These are phyloP conservation scores for Wakefieldia striispora DNA, from an alignment of 768 basidiomycete genomes.

Conservation along the genomic window DNA sequence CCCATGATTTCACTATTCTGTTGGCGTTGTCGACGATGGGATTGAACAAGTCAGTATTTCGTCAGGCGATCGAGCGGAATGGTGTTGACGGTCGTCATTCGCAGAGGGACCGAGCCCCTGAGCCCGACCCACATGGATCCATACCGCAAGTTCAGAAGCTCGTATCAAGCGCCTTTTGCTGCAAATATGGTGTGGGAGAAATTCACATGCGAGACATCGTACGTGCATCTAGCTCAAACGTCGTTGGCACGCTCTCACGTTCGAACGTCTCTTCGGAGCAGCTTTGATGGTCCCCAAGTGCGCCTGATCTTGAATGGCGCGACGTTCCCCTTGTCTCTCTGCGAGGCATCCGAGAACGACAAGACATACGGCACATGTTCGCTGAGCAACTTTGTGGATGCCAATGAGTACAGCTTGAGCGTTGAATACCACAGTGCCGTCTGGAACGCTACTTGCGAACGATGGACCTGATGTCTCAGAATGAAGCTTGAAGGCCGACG, in stretches of 20 bases:
- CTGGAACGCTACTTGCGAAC: constrained; percentile 41
- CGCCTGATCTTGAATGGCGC: constrained; percentile 39
- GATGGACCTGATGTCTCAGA: background rate
- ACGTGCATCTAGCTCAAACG: background rate
- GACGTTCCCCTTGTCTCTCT: constrained; percentile 35
- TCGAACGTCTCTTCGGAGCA: background rate
- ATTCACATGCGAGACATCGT: constrained; percentile 38
- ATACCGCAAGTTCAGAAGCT: constrained; percentile 36
- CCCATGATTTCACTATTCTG: constrained; percentile 40
- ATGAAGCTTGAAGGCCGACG: background rate
- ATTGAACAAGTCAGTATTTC: constrained; percentile 33
- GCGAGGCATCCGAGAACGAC: constrained; percentile 28
- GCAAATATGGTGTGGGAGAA: constrained; percentile 44
- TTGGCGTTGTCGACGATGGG: constrained; percentile 37
- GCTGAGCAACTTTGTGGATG: constrained; percentile 30
- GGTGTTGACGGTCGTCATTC: background rate
- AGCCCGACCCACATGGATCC: constrained; percentile 21
- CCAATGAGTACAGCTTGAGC: constrained; percentile 22
- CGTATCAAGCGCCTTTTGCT: constrained; percentile 39
- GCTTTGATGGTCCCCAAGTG: constrained; percentile 32
- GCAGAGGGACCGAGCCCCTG: constrained; percentile 34
- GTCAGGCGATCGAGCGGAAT: background rate
- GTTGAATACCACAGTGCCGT: constrained; percentile 29
- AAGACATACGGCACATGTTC: constrained; percentile 33
- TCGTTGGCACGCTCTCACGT: too few species aligned